Evolutionary conservation across 2,329 filamentous ascomycete species (phyloP), one percentile per base, ranked within the genome.

Genomic region (Huntiella savannae): DNA sequence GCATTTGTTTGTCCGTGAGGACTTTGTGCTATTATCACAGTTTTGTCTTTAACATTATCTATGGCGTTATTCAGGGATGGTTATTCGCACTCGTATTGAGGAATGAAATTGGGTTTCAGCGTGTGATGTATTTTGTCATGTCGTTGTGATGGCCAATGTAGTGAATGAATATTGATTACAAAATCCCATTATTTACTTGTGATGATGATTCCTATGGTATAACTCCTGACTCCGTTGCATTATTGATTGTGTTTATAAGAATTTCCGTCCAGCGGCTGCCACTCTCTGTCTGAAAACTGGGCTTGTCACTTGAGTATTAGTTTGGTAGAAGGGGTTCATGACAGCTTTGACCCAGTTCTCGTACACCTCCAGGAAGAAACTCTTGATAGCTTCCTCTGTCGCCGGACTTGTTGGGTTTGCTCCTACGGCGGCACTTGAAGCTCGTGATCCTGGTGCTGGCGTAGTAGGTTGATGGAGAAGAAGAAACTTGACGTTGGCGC

Each of bases 261-360:
- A 95, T 63, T 96, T 98, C 64, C 84, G 85, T 54, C 86, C 91
- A 1, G 88, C 88, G 2, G 84, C 84, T 1, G 76, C 77, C 15
- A 98, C 86, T 56, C 82, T 75, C 47, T 74, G 68, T 53, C 83
- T 72, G 60, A 98, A 98, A 1, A 95, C 73, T 0, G 85, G 82
- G 62, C 87, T 96, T 58, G 71, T 77, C 45, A 98, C 78, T 54
- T 83, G 79, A 70, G 82, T 82, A 53, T 93, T 88, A 47, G 80
- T 75, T 46, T 73, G 71, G 66, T 95, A 96, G 61, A 98, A 98
- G 0, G 91, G 91, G 58, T 77, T 96, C 91, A 98, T 96, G 49
- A 87, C 77, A 10, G 87, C 83, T 70, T 98, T 98, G 53, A 94
- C 75, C 79, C 88, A 98, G 54, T 79, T 85, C 64, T 98, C 91